phyloP scores from a whole-genome alignment of 192 early-diverging fungal genomes.

The Coemansia sp. region DNA sequence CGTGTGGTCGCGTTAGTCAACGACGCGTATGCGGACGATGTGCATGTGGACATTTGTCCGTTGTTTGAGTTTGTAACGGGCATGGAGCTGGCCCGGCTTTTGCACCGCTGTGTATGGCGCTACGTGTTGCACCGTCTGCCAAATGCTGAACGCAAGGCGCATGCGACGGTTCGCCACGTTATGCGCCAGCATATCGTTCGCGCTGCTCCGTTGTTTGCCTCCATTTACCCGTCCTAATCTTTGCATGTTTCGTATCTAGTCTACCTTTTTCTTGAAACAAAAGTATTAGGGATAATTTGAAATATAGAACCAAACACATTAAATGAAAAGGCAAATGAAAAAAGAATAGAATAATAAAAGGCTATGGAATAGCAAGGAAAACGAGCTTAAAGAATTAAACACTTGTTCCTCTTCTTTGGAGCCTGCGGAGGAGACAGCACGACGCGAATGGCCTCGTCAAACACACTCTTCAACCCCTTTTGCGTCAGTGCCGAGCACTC shows the following conservation, averaged over 20 bases:
- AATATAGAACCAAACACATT: no score
- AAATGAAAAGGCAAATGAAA: not conserved
- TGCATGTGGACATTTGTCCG: constrained; percentile 7
- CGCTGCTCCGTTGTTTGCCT: constrained; percentile 33
- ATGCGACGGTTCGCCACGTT: constrained; percentile 25
- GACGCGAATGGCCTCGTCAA: constrained; percentile 97
- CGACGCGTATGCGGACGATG: constrained; percentile 18
- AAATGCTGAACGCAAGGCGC: constrained; percentile 36
- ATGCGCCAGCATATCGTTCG: constrained; percentile 35
- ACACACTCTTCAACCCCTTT: constrained; percentile 96
- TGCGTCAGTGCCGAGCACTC: constrained; percentile 98
- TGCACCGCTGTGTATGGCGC: constrained; percentile 49
- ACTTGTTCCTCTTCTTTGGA: constrained; percentile 76
- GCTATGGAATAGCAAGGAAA: constrained; percentile 9
- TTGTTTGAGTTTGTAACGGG: constrained; percentile 29
- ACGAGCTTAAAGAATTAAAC: constrained; percentile 66
- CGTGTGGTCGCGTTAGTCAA: constrained; percentile 19
- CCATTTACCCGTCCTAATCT: not conserved
- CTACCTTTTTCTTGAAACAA: no score
- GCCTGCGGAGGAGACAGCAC: constrained; percentile 83
- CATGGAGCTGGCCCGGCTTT: constrained; percentile 29
- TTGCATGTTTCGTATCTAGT: no score
- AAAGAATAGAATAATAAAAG: constrained; percentile 3
- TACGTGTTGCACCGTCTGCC: constrained; percentile 43
- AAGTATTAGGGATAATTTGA: no score